Base-by-base conservation (phyloP, 2,329 filamentous ascomycete species). In the Fonsecaea pedrosoi region DNA sequence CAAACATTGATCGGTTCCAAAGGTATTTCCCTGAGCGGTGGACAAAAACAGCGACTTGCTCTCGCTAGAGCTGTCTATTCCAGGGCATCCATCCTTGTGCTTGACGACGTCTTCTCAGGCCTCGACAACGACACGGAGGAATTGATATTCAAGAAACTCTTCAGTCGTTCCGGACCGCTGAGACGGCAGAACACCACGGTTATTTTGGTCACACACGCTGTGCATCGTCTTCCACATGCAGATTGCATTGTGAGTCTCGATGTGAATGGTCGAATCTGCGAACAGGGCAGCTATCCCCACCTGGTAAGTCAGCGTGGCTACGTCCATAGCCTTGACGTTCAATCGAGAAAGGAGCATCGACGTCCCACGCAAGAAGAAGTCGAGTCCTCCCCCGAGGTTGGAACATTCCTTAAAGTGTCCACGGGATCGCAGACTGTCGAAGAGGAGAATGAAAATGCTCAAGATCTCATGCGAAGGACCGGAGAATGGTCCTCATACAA, bases 51-150 rank as follows among this genome's bases (percentile, higher is more conserved):
- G 45, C 69, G 74, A 13, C 34, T 76, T 37, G 80, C 82, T n/a
- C 78, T 85, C n/a, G 84, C 84, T 25, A 77, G 84, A 62, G 83
- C 83, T 13, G 76, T 85, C 9, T 86, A 85, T 72, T 79, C 83
- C 21, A 78, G 81, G 54, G 79, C 79, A 57, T 77, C 81, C 40
- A 76, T 84, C 32, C 74, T 85, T 35, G 77, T 86, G 21, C 76
- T 86, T 12, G 84, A 85, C 69, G 83, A 85, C 69, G 79, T 82
- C 21, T 78, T 86, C n/a, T 83, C 80, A 65, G 83, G 83, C 2
- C 77, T 86, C 6, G 84, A 85, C 70, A 75, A 78, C 9, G 76
- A 80, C 15, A 85, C 83, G 0, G 82, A 84, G 63, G 80, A 82
- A 35, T 76, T 78, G 37, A 80, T 85, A 13, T 84, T 83, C 72